These are phyloP conservation scores for Barnettozyma sucrosica DNA, from an alignment of 805 yeast genomes.

Conservation along the genomic window DNA sequence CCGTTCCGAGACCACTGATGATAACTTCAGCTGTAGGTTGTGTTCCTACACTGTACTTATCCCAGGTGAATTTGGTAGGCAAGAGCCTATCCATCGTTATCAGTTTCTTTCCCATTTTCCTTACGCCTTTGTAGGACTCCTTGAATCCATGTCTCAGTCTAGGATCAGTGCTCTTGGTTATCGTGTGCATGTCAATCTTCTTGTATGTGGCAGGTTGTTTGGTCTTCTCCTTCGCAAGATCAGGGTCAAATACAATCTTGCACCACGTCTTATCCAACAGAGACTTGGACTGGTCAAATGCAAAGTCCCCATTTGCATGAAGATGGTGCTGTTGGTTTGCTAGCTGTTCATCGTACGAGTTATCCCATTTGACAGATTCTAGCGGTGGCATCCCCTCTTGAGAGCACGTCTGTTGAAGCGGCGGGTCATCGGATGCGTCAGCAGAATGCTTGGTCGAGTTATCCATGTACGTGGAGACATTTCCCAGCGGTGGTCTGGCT, in stretches of 20 bases:
- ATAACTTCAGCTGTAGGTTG: conserved; percentile 68
- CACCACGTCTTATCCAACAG: conserved; percentile 24
- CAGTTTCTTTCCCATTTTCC: conserved; percentile 30
- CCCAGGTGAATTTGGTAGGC: conserved; percentile 38
- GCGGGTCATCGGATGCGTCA: neutral
- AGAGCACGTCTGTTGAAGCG: neutral
- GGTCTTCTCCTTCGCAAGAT: conserved; percentile 37
- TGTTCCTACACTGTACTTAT: conserved; percentile 68
- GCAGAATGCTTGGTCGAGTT: neutral
- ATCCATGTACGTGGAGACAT: neutral
- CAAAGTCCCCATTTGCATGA: conserved; percentile 8
- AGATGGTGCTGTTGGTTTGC: conserved; percentile 7
- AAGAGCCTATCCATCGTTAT: conserved; percentile 39
- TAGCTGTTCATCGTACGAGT: neutral
- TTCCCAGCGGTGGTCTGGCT: neutral
- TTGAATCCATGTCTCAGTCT: conserved; percentile 23
- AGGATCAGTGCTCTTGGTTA: conserved; percentile 34
- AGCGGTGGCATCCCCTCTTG: neutral
- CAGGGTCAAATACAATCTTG: conserved; percentile 49
- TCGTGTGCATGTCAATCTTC: conserved; percentile 20
- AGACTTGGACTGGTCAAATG: conserved; percentile 3
- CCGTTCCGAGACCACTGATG: conserved; percentile 57
- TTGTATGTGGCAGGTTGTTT: conserved; percentile 32
- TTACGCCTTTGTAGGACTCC: conserved; percentile 24
- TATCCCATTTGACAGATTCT: neutral